Conservation (phyloP, 179 eudicot genomes). For the Amaranthus tricolor region DNA sequence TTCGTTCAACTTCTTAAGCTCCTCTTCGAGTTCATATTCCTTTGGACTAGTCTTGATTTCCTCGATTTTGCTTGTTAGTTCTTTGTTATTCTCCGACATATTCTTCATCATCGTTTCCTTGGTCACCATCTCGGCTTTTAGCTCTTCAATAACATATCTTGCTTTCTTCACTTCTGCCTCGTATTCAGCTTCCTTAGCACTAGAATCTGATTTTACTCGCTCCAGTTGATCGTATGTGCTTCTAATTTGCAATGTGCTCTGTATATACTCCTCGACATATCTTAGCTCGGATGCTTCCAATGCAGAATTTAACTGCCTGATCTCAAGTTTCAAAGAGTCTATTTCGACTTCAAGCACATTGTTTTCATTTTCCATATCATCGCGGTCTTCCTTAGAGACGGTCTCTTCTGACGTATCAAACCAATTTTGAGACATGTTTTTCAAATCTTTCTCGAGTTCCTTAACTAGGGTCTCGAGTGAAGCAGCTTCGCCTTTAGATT, state of each 20-base stretch:
- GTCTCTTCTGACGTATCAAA: slow-evolving; percentile 2
- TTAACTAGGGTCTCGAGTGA: slow-evolving; percentile 45
- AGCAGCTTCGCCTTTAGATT: slow-evolving; percentile 47
- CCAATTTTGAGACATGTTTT: slow-evolving; percentile 1
- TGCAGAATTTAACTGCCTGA: slow-evolving; percentile 44
- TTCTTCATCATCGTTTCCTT: slow-evolving; percentile 33
- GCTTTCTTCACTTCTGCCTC: slow-evolving; percentile 46
- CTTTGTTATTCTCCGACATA: slow-evolving; percentile 29
- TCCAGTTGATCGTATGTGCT: slow-evolving; percentile 78
- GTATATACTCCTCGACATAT: slow-evolving; percentile 67
- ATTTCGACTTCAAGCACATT: slow-evolving; percentile 42
- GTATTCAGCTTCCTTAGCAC: slow-evolving; percentile 43
- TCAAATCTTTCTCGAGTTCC: slow-evolving; percentile 39
- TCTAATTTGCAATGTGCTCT: slow-evolving; percentile 70
- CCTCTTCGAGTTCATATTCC: slow-evolving; percentile 38
- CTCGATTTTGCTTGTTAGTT: slow-evolving; percentile 20
- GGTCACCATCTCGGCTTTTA: slow-evolving; percentile 33
- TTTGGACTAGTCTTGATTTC: slow-evolving; percentile 22
- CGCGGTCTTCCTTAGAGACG: neutral
- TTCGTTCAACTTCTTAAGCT: slow-evolving; percentile 44
- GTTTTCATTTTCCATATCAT: slow-evolving; percentile 33
- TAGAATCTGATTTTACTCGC: slow-evolving; percentile 52
- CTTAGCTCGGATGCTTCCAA: slow-evolving; percentile 70
- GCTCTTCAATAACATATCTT: slow-evolving; percentile 34
- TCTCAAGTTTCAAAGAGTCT: slow-evolving; percentile 45